Evolutionary conservation across 1,284 basidiomycete species (phyloP), one percentile per base, ranked within the genome.

Genomic region (Vanrija sp.): DNA sequence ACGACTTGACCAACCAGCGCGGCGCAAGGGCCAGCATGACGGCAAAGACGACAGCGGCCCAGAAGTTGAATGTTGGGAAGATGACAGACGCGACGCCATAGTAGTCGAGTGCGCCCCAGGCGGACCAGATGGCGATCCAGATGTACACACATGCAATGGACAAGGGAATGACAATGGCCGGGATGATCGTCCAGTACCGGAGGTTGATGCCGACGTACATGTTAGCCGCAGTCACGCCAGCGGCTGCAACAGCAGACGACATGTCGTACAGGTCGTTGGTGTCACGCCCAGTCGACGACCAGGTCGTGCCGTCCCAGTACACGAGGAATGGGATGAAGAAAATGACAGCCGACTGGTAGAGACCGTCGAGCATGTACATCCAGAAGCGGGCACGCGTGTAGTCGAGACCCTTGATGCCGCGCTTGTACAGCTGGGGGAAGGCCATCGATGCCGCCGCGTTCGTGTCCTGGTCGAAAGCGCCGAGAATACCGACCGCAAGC

Each of bases 401-500:
- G 68, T 96, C 93, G 18, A 94, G 80, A 34, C 94, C 92, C 25
- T 86, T 83, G 65, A 97, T 95, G 39, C 95, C 94, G 46, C 93
- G 86, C 63, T 91, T 82, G 74, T 98, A 98, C 10, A 97, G 85
- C 68, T 94, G 89, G 6, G 94, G 94, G 79, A 90, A 95, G 3
- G 91, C 90, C 56, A 97, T 79, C 0, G 91, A 88, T 0, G 90
- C 92, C 72, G 85, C 85, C 23, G 91, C 88, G 70, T 94, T 92
- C 68, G 96, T 82, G 72, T 98, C 94, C 79, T 98, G 94, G 76
- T 98, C 94, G 70, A 97, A 95, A 18, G 91, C 87, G 75, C 95
- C 95, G 56, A 97, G 83, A 51, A 88, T 82, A 57, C 91, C 89
- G 64, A 97, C 91, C 21, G 93, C 93, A 19, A 97, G 78, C 1